These are phyloP conservation scores for Wickerhamomyces silvicola DNA, from an alignment of 805 yeast genomes.

Conservation along the genomic window DNA sequence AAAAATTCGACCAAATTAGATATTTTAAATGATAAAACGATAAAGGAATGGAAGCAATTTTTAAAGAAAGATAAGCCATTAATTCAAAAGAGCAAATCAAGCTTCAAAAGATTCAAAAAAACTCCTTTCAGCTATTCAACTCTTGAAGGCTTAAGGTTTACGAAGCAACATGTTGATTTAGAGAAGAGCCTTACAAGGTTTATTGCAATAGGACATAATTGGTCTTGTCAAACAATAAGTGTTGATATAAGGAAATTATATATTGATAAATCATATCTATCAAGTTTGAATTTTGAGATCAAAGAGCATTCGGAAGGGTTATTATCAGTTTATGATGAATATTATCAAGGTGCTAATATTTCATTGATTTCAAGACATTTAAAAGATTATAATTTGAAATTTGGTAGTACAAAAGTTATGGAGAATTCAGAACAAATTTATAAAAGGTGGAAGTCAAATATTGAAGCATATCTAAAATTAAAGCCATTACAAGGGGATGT, in stretches of 20 bases:
- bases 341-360: conserved; percentile 13
- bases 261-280: conserved; percentile 8
- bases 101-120: conserved; percentile 7
- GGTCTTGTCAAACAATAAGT: conserved; percentile 23
- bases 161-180: conserved; percentile 15
- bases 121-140: conserved; percentile 15
- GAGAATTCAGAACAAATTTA: conserved; percentile 11
- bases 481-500: conserved; percentile 16
- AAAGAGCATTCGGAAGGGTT: conserved; percentile 5
- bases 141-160: conserved; percentile 13
- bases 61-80: conserved; percentile 1
- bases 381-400: conserved; percentile 5
- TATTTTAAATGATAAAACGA: conserved; percentile 10
- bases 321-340: conserved; percentile 22
- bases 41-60: conserved; percentile 19
- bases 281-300: not conserved
- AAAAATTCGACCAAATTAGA: conserved; percentile 3
- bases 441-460: conserved; percentile 16
- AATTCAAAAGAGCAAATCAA: not conserved
- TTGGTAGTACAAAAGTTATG: conserved; percentile 6
- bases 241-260: conserved; percentile 17
- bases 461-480: conserved; percentile 16
- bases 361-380: conserved; percentile 15
- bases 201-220: conserved; percentile 18
- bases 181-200: conserved; percentile 9